Conservation (phyloP, 768 basidiomycete species). For the Leccinum sublutescens region DNA sequence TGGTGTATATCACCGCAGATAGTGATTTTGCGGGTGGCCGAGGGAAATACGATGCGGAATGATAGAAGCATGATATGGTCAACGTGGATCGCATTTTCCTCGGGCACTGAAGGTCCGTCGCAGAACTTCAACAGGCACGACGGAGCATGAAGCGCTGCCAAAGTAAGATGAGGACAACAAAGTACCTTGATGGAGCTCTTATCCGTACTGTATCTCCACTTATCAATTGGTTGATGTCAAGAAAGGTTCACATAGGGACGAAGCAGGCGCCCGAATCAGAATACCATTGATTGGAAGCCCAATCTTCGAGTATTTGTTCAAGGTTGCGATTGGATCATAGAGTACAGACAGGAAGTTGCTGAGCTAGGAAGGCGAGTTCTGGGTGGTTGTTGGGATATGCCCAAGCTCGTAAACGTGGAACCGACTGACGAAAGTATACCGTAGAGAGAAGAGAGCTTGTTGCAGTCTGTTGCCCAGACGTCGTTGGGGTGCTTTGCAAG, state of each 20-base stretch:
- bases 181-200: too few relatives aligned
- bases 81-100: background rate
- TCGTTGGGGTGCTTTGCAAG: background rate
- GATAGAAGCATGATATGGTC: background rate
- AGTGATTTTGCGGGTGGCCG: slow-evolving; percentile 10
- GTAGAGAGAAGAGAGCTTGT: background rate
- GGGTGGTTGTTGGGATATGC: too few relatives aligned
- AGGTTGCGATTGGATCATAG: background rate
- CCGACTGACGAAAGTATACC: too few relatives aligned
- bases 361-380: background rate
- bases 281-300: too few relatives aligned
- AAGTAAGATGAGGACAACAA: background rate
- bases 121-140: background rate
- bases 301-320: too few relatives aligned
- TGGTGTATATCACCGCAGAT: slow-evolving; percentile 17
- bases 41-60: slow-evolving; percentile 6
- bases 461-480: background rate
- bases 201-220: too few relatives aligned
- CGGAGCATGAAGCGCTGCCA: background rate
- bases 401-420: too few relatives aligned
- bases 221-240: too few relatives aligned
- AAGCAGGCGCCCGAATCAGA: too few relatives aligned
- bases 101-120: too few relatives aligned
- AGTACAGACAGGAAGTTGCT: background rate
- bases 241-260: too few relatives aligned